Evolutionary conservation across 1,139 yeast genomes (phyloP).

Genomic region (Ogataea hybrid): DNA sequence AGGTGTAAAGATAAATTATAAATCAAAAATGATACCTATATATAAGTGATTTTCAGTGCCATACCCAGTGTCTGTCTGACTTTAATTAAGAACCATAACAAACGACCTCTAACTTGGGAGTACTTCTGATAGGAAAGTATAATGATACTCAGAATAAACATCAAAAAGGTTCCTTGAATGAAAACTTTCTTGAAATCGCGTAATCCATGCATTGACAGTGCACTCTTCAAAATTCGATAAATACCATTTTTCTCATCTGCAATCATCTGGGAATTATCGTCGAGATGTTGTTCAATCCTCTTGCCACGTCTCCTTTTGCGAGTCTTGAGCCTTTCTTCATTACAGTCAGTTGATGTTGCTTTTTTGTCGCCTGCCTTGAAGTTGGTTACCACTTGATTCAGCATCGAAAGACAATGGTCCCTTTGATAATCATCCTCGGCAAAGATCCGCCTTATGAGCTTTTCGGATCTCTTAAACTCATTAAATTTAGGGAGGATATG

Average conservation of each 20-base stretch:
- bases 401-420: slow-evolving; percentile 13
- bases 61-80: slow-evolving; percentile 25
- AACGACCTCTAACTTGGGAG: slow-evolving; percentile 11
- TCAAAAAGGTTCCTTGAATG: too few relatives aligned
- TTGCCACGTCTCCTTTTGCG: slow-evolving; percentile 7
- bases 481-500: slow-evolving; percentile 24
- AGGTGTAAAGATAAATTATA: too few relatives aligned
- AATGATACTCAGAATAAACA: background rate
- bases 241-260: too few relatives aligned
- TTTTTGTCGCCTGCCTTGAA: too few relatives aligned
- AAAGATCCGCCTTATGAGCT: slow-evolving; percentile 19
- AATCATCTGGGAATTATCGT: background rate
- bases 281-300: background rate
- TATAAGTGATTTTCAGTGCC: slow-evolving; percentile 30
- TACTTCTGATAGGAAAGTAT: slow-evolving; percentile 16
- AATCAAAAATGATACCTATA: background rate
- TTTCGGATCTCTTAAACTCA: slow-evolving; percentile 17
- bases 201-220: too few relatives aligned
- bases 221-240: too few relatives aligned
- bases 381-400: slow-evolving; percentile 7
- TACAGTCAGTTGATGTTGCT: background rate
- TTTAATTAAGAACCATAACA: slow-evolving; percentile 19
- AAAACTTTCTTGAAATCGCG: too few relatives aligned
- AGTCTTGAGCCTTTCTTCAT: background rate
- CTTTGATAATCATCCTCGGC: background rate